phyloP scores from a whole-genome alignment of 2,329 filamentous ascomycete genomes.

The Xylariaceae sp. region DNA sequence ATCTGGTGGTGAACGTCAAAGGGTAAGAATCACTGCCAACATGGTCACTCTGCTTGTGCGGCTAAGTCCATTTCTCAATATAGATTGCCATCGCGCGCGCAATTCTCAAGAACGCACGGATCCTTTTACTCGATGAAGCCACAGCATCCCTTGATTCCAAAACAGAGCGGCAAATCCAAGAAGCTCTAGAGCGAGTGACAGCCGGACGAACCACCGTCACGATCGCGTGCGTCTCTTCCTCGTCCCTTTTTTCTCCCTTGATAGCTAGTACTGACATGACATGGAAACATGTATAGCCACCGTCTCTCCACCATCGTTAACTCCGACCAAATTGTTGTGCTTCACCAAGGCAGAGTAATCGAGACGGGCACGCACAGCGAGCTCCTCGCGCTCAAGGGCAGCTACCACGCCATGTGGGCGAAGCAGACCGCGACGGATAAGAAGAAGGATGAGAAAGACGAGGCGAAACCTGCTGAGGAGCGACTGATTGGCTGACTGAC shows the following conservation, averaged over 20 bases:
- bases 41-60: not conserved
- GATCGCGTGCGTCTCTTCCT: slow-evolving; percentile 38
- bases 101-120: slow-evolving; percentile 64
- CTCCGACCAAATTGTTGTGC: slow-evolving; percentile 52
- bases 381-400: slow-evolving; percentile 41
- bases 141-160: slow-evolving; percentile 65
- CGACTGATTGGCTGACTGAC: too few species aligned
- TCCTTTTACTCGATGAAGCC: slow-evolving; percentile 68
- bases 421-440: slow-evolving; percentile 43
- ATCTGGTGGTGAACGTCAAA: slow-evolving; percentile 58
- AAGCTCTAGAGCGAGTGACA: slow-evolving; percentile 45
- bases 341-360: slow-evolving; percentile 47
- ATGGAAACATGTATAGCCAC: slow-evolving; percentile 37
- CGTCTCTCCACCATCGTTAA: slow-evolving; percentile 55
- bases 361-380: slow-evolving; percentile 49
- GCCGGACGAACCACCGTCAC: slow-evolving; percentile 50
- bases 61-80: too few species aligned
- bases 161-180: slow-evolving; percentile 56
- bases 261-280: slow-evolving; percentile 1
- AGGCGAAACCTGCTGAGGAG: slow-evolving; percentile 5
- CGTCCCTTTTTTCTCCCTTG: not conserved
- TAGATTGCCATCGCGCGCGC: slow-evolving; percentile 58
- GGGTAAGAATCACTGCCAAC: slow-evolving; percentile 33
- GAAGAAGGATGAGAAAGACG: slow-evolving; percentile 28
- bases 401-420: slow-evolving; percentile 51